These are phyloP conservation scores for Naumovozyma castellii DNA, from an alignment of 805 yeast genomes.

Conservation along the genomic window DNA sequence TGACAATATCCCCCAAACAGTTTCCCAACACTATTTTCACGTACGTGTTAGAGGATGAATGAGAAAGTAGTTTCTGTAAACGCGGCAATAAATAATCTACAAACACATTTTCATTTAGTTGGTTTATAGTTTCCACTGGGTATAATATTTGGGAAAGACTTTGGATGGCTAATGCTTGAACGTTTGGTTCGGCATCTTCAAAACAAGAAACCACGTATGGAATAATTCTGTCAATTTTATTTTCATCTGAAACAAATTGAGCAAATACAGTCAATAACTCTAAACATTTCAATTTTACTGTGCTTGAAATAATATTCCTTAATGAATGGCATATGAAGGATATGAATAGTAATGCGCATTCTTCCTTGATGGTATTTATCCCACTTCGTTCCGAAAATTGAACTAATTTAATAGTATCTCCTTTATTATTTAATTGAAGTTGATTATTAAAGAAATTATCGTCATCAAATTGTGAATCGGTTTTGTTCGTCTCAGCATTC, in stretches of 20 bases:
- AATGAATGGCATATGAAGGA: conserved; percentile 22
- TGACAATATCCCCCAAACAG: conserved; percentile 65
- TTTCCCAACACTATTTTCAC: conserved; percentile 63
- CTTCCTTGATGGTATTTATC: conserved; percentile 12
- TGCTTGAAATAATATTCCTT: conserved; percentile 14
- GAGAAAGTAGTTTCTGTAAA: conserved; percentile 36
- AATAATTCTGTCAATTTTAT: conserved; percentile 72
- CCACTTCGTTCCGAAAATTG: background rate
- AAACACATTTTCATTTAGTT: conserved; percentile 67
- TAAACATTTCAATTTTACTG: conserved; percentile 42
- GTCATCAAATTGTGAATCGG: background rate
- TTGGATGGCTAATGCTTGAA: conserved; percentile 56
- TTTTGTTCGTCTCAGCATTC: background rate
- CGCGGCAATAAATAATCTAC: conserved; percentile 78
- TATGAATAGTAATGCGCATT: conserved; percentile 22
- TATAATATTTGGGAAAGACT: conserved; percentile 58
- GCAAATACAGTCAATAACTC: conserved; percentile 69
- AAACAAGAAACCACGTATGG: conserved; percentile 71
- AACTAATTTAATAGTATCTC: background rate
- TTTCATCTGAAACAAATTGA: conserved; percentile 70
- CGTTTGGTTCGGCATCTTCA: conserved; percentile 57
- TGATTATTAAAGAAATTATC: conserved; percentile 11
- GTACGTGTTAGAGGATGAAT: conserved; percentile 33
- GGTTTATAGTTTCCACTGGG: conserved; percentile 55
- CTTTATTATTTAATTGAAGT: conserved; percentile 4